These are phyloP conservation scores for Pseudogymnoascus sp. DNA, from an alignment of 2,329 filamentous ascomycete species.

Conservation along the genomic window DNA sequence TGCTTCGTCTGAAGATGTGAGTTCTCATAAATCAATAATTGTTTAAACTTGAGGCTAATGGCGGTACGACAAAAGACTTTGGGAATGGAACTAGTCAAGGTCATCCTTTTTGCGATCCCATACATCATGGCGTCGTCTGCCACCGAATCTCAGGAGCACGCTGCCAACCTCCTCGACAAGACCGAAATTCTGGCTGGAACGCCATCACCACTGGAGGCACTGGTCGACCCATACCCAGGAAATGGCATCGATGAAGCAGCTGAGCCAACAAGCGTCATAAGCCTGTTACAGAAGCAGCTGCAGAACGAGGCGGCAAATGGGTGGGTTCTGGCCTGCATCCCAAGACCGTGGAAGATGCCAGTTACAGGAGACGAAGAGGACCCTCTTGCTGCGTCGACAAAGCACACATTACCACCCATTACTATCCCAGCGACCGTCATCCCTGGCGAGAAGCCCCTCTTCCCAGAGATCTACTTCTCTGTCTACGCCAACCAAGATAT, in stretches of 20 bases:
- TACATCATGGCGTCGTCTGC: slow-evolving; percentile 75
- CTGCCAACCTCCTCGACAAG: slow-evolving; percentile 76
- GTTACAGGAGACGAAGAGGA: slow-evolving; percentile 53
- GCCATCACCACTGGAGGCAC: slow-evolving; percentile 71
- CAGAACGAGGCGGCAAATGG: slow-evolving; percentile 64
- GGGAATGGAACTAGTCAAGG: slow-evolving; percentile 85
- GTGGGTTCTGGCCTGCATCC: slow-evolving; percentile 66
- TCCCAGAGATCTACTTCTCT: slow-evolving; percentile 90
- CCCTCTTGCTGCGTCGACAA: slow-evolving; percentile 51
- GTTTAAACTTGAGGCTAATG: not conserved
- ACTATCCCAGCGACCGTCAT: slow-evolving; percentile 67
- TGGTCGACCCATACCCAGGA: slow-evolving; percentile 77
- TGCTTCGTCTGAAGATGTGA: slow-evolving; percentile 82
- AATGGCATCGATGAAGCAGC: slow-evolving; percentile 56
- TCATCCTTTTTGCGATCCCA: slow-evolving; percentile 88
- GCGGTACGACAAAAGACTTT: slow-evolving; percentile 42
- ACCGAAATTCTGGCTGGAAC: slow-evolving; percentile 91
- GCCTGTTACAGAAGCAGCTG: slow-evolving; percentile 77
- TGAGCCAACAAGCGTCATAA: slow-evolving; percentile 63
- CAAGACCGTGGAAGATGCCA: slow-evolving; percentile 57
- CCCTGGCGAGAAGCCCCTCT: slow-evolving; percentile 67
- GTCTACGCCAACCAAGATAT: slow-evolving; percentile 83
- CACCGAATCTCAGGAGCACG: slow-evolving; percentile 62
- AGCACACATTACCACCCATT: slow-evolving; percentile 72
- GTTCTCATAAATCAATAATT: slow-evolving; percentile 29